These are phyloP conservation scores for Ascoidea rubescens DNA, from an alignment of 805 yeast genomes.

Conservation along the genomic window DNA sequence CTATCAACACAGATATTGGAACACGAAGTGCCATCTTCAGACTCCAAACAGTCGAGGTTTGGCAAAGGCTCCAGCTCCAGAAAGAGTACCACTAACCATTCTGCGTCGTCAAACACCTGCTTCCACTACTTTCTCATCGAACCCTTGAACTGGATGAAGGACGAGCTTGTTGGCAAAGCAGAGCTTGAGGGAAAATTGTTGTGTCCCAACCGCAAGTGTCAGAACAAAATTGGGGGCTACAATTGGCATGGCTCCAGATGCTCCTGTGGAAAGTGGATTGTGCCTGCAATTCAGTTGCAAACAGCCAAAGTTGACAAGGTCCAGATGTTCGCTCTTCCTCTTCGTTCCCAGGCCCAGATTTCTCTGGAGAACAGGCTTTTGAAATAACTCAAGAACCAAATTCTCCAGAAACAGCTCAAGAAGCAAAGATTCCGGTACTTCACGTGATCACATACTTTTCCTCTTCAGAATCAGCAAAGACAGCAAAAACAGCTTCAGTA, in stretches of 20 bases:
- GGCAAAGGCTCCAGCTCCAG: constrained; percentile 49
- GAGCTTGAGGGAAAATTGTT: constrained; percentile 75
- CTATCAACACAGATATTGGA: constrained; percentile 41
- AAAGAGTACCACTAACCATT: constrained; percentile 41
- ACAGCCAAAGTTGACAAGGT: constrained; percentile 66
- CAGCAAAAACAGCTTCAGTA: background rate
- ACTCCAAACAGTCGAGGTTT: constrained; percentile 53
- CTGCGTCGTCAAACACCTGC: constrained; percentile 47
- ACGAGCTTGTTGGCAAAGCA: constrained; percentile 50
- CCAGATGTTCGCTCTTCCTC: too few species aligned
- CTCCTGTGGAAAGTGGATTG: constrained; percentile 91
- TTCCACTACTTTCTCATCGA: constrained; percentile 72
- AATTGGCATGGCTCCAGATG: constrained; percentile 93
- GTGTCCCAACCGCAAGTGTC: constrained; percentile 62
- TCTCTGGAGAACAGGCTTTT: too few species aligned
- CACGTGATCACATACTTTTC: too few species aligned
- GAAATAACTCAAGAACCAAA: too few species aligned
- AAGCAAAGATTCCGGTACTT: too few species aligned
- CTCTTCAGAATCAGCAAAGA: background rate
- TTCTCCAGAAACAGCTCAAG: too few species aligned
- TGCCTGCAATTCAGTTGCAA: constrained; percentile 79
- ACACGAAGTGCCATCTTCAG: constrained; percentile 55
- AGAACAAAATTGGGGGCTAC: constrained; percentile 77
- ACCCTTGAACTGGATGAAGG: constrained; percentile 87
- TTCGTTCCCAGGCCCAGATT: too few species aligned